Conservation (phyloP, 2,329 filamentous ascomycete species). For the Fusarium sp. region DNA sequence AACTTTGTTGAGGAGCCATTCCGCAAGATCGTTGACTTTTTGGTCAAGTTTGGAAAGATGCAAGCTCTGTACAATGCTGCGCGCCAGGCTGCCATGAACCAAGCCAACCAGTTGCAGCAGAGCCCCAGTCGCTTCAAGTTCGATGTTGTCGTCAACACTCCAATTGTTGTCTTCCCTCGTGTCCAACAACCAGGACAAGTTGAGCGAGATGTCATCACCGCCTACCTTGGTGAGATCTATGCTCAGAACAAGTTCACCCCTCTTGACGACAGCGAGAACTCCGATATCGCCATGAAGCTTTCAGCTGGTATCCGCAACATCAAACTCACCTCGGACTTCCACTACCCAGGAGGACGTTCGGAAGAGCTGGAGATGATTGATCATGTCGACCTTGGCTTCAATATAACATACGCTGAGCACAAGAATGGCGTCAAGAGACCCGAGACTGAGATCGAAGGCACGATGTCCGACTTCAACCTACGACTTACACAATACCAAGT, state of each 20-base stretch:
- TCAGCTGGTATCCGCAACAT: conserved; percentile 93
- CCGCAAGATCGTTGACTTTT: conserved; percentile 96
- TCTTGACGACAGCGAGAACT: conserved; percentile 78
- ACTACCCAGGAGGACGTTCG: conserved; percentile 76
- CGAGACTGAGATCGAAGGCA: conserved; percentile 90
- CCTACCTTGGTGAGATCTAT: conserved; percentile 97
- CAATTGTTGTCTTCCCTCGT: conserved; percentile 94
- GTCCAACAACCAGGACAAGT: conserved; percentile 76
- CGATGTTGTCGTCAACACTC: conserved; percentile 91
- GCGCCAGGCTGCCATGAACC: conserved; percentile 90
- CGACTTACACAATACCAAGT: conserved; percentile 90
- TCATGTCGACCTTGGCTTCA: conserved; percentile 93
- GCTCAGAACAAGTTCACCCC: conserved; percentile 92
- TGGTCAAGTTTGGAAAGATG: conserved; percentile 99
- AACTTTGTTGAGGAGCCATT: conserved; percentile 98
- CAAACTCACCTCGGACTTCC: conserved; percentile 87
- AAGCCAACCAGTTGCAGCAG: conserved; percentile 93
- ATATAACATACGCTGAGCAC: conserved; percentile 92
- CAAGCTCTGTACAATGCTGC: conserved; percentile 98
- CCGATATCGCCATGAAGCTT: conserved; percentile 87
- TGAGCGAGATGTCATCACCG: conserved; percentile 85
- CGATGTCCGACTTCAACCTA: conserved; percentile 93
- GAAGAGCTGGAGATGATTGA: conserved; percentile 98
- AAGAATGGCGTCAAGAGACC: conserved; percentile 80
- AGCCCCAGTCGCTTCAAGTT: conserved; percentile 92